A percentile compares a stretch with the other conserved stretches of the same genome.
Conservation (phyloP, 192 early-diverging fungal genomes). For the Physocladia obscura region DNA sequence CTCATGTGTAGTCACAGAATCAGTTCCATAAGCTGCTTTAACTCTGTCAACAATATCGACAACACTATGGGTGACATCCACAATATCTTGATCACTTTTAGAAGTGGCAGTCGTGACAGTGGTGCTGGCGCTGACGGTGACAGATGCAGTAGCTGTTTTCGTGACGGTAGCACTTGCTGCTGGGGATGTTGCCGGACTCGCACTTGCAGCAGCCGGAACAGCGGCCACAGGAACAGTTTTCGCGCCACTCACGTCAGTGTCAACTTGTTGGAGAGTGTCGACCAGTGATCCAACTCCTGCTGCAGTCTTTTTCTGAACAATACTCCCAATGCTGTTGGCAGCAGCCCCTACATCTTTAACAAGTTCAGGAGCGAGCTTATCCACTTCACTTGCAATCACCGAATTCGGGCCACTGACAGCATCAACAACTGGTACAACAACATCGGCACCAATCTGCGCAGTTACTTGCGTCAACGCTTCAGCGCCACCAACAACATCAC, state of each 20-base stretch:
- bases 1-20: background rate
- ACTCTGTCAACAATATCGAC: background rate
- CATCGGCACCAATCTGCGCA: background rate
- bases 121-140: background rate
- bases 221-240: background rate
- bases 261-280: background rate
- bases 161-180: background rate
- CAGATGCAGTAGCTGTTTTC: background rate
- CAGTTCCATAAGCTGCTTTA: background rate
- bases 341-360: background rate
- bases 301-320: background rate
- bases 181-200: background rate
- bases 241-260: background rate
- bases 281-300: background rate
- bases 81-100: background rate
- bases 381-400: background rate
- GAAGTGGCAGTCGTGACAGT: background rate
- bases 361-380: background rate
- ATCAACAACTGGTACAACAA: background rate
- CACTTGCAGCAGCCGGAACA: background rate
- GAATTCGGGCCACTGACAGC: background rate
- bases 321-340: background rate
- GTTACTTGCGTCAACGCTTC: background rate
- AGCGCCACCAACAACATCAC: background rate
- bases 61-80: background rate